phyloP scores from a whole-genome alignment of 495 filamentous ascomycete species.

The Chaetomium tenue region DNA sequence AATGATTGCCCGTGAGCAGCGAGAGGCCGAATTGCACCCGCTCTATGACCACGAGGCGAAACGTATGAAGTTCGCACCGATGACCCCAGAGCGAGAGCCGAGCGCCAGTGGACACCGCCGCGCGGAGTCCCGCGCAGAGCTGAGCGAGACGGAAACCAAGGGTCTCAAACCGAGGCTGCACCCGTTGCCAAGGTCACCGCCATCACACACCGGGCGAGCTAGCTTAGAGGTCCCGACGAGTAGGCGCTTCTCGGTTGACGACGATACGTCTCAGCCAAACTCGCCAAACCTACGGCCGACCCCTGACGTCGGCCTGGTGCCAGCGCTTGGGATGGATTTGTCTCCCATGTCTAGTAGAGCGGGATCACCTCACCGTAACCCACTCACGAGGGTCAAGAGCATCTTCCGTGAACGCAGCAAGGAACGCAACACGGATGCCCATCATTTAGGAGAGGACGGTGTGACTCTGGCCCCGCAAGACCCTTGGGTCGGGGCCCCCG shows the following conservation, averaged over 20 bases:
- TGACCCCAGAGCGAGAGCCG: slow-evolving; percentile 34
- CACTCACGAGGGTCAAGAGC: slow-evolving; percentile 45
- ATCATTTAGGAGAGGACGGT: slow-evolving; percentile 28
- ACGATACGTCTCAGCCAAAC: slow-evolving; percentile 43
- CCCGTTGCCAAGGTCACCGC: slow-evolving; percentile 19
- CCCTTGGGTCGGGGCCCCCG: slow-evolving; percentile 25
- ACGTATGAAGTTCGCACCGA: slow-evolving; percentile 35
- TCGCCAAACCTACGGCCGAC: slow-evolving; percentile 38
- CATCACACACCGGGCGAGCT: slow-evolving; percentile 33
- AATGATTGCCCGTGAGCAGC: slow-evolving; percentile 56
- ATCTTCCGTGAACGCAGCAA: slow-evolving; percentile 51
- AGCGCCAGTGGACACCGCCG: slow-evolving; percentile 27
- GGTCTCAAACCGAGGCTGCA: slow-evolving; percentile 24
- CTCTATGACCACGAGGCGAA: slow-evolving; percentile 33
- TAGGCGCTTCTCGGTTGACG: slow-evolving; percentile 41
- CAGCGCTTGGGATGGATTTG: slow-evolving; percentile 45
- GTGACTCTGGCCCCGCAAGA: slow-evolving; percentile 24
- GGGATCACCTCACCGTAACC: slow-evolving; percentile 46
- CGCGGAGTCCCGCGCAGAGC: slow-evolving; percentile 36
- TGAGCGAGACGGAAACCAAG: slow-evolving; percentile 34
- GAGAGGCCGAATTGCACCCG: slow-evolving; percentile 36
- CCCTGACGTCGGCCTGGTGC: slow-evolving; percentile 36
- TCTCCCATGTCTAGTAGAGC: slow-evolving; percentile 44
- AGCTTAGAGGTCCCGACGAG: slow-evolving; percentile 45
- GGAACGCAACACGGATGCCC: slow-evolving; percentile 35